A percentile compares a stretch with the other conserved stretches of the same genome.
Evolutionary conservation across 140 eudicot genomes (phyloP).

Genomic region (Bidens hawaiensis): DNA sequence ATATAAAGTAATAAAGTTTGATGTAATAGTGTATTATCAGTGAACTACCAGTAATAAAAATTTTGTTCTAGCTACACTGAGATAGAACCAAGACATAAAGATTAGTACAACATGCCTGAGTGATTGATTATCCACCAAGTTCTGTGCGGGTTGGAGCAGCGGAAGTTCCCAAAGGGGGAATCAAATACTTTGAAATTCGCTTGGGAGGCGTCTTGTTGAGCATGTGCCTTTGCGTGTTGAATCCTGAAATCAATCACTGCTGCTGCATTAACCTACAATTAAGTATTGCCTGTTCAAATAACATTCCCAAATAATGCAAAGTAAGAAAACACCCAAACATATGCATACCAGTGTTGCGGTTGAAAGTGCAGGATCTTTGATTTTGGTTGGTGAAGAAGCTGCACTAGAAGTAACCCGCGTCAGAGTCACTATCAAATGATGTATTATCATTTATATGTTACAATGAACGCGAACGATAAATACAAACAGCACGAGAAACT

Average conservation of each 20-base stretch:
- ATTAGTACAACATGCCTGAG: conserved; percentile 5
- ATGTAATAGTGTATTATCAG: background rate
- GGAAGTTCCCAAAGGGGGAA: conserved; percentile 75
- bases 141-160: conserved; percentile 48
- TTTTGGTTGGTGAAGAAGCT: conserved; percentile 25
- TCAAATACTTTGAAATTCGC: conserved; percentile 64
- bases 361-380: conserved; percentile 20
- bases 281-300: background rate
- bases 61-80: background rate
- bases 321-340: background rate
- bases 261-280: conserved; percentile 35
- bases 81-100: background rate
- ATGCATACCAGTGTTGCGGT: conserved; percentile 21
- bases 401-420: conserved; percentile 18
- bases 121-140: conserved; percentile 28
- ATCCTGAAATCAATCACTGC: conserved; percentile 29
- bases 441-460: too few species aligned
- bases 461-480: too few species aligned
- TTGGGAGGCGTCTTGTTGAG: conserved; percentile 65
- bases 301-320: background rate
- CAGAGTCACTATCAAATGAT: too few species aligned
- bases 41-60: background rate
- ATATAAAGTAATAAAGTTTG: conserved; percentile 1
- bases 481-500: too few species aligned
- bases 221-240: conserved; percentile 70